Base-by-base conservation (phyloP, 2,329 filamentous ascomycete species). In the Venturia aucupariae region DNA sequence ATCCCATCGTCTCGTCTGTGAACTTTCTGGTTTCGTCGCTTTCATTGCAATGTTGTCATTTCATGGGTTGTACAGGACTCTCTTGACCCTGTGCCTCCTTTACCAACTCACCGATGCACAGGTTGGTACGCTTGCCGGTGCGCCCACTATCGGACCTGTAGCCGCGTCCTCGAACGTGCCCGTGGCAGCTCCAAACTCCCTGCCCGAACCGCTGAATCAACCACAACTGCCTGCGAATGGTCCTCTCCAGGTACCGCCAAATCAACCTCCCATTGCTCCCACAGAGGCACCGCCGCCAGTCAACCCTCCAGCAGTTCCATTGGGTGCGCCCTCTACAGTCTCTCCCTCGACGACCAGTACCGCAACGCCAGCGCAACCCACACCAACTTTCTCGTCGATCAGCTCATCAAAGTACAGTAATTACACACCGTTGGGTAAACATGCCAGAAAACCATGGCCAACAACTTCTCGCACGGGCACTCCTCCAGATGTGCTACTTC, bases 401-500 rank as follows among this genome's bases (percentile, higher is more conserved):
- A 15, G 42, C 4, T 44, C 42, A 44, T 44, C 42, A 44, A 44
- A 5, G 15, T 44, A 44, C 42, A 44, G 42, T 15, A 44, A 44
- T 44, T 44, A 44, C 17, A 44, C 42, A 5, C 42, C 42, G 15
- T 15, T 6, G 42, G 42, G 13, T 4, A 44, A 44, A 6, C 42
- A 44, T 44, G 19, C 42, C 42, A 44, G 42, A 15, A 44, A 44
- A 44, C 42, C 42, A 44, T 44, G 42, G 42, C 42, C 42, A 15
- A n/a, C 42, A 15, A 44, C 42, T 44, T 17, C 42, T 15, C 19
- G 15, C 15, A 15, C 42, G 4, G 42, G 42, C 22, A 62, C 60
- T 74, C 75, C 15, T 74, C 83, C 84, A 11, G 84, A 87, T 73
- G 84, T 86, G 22, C 76, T 80, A 64, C 79, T 87, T 44, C 80